These are phyloP conservation scores for Andrographis paniculata DNA, from an alignment of 305 asterid genomes.

Conservation along the genomic window DNA sequence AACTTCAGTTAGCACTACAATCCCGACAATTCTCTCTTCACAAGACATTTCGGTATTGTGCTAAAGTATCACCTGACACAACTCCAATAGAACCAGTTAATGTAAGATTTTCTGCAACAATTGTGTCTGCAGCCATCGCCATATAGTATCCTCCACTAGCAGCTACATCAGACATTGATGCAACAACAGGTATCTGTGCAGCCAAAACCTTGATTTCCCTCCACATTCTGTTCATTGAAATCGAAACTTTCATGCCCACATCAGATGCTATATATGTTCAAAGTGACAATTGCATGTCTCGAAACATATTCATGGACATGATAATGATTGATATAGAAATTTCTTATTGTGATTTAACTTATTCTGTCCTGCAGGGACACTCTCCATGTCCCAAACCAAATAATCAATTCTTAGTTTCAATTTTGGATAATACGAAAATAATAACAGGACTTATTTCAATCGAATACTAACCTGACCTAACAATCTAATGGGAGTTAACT, in stretches of 20 bases:
- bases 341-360: no score
- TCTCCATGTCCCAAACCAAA: no score
- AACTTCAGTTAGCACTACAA: background rate
- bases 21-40: background rate
- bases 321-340: no score
- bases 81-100: slow-evolving; percentile 88
- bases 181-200: slow-evolving; percentile 66
- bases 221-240: slow-evolving; percentile 57
- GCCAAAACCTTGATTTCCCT: slow-evolving; percentile 81
- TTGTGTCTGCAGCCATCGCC: slow-evolving; percentile 77
- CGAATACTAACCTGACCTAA: no score
- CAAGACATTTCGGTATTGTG: slow-evolving; percentile 1
- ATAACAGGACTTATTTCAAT: no score
- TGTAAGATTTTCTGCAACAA: slow-evolving; percentile 78
- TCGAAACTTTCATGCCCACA: background rate
- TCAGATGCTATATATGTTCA: no score
- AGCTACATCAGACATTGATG: slow-evolving; percentile 89
- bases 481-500: no score
- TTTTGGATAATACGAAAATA: no score
- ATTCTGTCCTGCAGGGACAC: no score
- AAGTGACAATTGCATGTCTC: no score
- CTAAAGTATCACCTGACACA: slow-evolving; percentile 52
- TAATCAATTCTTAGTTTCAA: no score
- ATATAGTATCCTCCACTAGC: slow-evolving; percentile 93
- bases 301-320: no score